Evolutionary conservation across 345 rosid genomes (phyloP), one percentile per base, ranked within the genome.

Genomic region (Moringa oleifera): DNA sequence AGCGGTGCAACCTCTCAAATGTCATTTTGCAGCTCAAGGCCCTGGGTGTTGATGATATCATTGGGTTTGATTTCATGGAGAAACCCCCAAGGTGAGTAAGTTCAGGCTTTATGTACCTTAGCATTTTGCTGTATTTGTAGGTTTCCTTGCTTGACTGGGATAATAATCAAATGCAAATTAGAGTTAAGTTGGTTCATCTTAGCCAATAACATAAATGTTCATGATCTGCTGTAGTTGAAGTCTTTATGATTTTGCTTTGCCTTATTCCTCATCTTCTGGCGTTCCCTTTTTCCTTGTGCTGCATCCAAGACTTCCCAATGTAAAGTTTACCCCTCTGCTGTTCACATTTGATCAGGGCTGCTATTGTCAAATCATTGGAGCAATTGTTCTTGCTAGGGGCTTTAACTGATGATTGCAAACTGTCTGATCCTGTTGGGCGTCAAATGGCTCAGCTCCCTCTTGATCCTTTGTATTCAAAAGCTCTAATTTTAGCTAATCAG

Each of bases 391-490:
- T 84, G 80, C 85, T 92, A 28, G 97, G 95, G 68, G 97, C 98
- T 73, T 80, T 89, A 72, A 81, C 93, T 4, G 94, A 87, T 73
- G 98, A 90, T 20, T 80, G 91, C 68, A 86, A 90, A 77, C 72
- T 93, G 60, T 84, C 88, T 15, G 75, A 85, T 71, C 98, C 97
- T 28, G 75, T 72, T 31, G 98, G 97, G 59, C 77, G 71, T 71
- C 98, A 86, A 77, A 93, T 93, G 98, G 81, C 94, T 62, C 94
- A 89, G 71, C 88, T 93, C 53, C 98, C 98, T 31, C 72, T 93
- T 24, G 91, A 93, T 60, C 98, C 96, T 56, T 77, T 88, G 31
- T 88, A 84, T 75, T 86, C 98, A 58, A 93, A 81, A 82, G 90
- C 97, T 69, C 87, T 93, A 28, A 77, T 93, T 62, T 77, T 80